Base-by-base conservation (phyloP, 192 early-diverging fungal species). In the Coemansia sp. region DNA sequence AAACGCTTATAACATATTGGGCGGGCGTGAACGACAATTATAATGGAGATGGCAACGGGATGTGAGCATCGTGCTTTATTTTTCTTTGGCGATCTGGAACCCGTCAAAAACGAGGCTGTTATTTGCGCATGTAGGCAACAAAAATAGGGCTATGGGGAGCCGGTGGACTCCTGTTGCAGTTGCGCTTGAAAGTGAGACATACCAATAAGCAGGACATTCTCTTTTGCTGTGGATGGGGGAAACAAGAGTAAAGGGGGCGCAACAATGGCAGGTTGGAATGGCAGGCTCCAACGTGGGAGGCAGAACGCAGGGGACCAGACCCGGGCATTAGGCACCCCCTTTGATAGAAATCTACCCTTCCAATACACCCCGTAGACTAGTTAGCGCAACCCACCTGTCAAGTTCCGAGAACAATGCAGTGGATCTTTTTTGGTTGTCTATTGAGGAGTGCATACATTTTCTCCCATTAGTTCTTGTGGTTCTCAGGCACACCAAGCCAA, bases 241-340 rank as follows among this genome's bases (percentile, higher is more conserved):
- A 57, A 32, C 41, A 41, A 21, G 14, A 59, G 22, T 12, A 38
- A 37, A 29, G 23, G 35, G 45, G 25, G 27, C 19, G 29, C 22
- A 55, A 67, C 66, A 67, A 67, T 67, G 66, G 38, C 25, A 32
- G 50, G 41, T 15, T 43, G 41, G 41, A 45, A 60, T 56, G 52
- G 7, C 59, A 61, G 52, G 27, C 45, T 56, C 51, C 51, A 60
- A 67, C 66, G 66, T 67, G 66, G 66, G 66, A 67, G 66, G 7
- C 59, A 43, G 41, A 43, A 39, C 37, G 19, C 17, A 19, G 37
- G 59, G 49, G 59, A 50, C 15, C 38, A 25, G 17, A 25, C 29
- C 27, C 29, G 66, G 59, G 14, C 12, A 14, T 41, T 45, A 15
- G 48, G 24, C 53, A 55, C 53, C 53, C 66, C 59, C 37, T 60